Evolutionary conservation across 2,329 filamentous ascomycete species (phyloP).

Genomic region (Epichloe aotearoae): DNA sequence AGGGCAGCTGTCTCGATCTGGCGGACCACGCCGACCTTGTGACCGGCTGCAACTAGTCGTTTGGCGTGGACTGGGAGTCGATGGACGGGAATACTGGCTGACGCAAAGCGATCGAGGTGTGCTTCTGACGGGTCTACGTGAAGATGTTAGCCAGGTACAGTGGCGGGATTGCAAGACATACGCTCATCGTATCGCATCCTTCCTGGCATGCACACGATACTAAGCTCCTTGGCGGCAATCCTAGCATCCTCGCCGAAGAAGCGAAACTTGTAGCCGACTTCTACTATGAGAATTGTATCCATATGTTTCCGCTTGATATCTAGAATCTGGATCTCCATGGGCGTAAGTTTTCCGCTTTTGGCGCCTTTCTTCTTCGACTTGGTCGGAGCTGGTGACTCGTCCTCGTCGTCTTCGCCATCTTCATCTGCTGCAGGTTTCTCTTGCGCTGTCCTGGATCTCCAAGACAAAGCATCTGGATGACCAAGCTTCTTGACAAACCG

Average conservation of each 20-base stretch:
- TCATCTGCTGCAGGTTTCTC: conserved; percentile 43
- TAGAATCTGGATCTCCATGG: conserved; percentile 84
- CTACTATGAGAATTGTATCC: conserved; percentile 81
- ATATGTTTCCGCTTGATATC: conserved; percentile 87
- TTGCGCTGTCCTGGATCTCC: conserved; percentile 43
- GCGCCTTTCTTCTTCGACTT: conserved; percentile 53
- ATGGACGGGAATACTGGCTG: conserved; percentile 88
- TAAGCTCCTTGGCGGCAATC: conserved; percentile 74
- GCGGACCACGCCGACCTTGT: conserved; percentile 91
- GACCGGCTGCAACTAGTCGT: conserved; percentile 76
- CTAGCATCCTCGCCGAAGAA: conserved; percentile 95
- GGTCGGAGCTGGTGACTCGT: conserved; percentile 28
- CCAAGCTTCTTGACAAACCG: conserved; percentile 87
- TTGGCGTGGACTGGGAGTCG: conserved; percentile 88
- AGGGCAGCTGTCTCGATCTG: conserved; percentile 91
- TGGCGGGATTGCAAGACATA: conserved; percentile 22
- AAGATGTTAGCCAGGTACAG: conserved; percentile 5
- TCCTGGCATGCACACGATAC: conserved; percentile 92
- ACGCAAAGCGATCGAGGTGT: conserved; percentile 83
- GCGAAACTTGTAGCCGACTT: conserved; percentile 95
- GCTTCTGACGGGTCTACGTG: conserved; percentile 67
- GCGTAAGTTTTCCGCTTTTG: conserved; percentile 71
- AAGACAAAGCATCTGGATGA: conserved; percentile 66
- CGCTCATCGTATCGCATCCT: conserved; percentile 90
- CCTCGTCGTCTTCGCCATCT: conserved; percentile 38